These are phyloP conservation scores for Cryphonectria naterciae DNA, from an alignment of 2,329 filamentous ascomycete genomes.

Conservation along the genomic window DNA sequence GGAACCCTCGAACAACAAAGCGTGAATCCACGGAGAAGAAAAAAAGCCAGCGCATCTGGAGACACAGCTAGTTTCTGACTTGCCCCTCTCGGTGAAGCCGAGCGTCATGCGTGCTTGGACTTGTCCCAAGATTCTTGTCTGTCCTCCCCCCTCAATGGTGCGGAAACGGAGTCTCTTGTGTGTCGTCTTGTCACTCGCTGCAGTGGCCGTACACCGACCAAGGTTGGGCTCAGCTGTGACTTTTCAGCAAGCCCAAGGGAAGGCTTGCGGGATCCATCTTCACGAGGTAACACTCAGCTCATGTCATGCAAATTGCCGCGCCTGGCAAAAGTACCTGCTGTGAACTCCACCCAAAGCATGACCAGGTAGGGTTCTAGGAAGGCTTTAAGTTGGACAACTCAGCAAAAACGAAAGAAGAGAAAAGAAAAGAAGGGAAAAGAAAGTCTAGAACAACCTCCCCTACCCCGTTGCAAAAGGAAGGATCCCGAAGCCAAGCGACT, in stretches of 20 bases:
- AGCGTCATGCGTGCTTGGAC: no score
- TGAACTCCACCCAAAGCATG: neutral
- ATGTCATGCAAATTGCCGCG: neutral
- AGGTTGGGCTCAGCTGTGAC: neutral
- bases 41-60: neutral
- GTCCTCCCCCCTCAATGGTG: neutral
- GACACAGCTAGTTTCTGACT: neutral
- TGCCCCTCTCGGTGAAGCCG: neutral
- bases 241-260: neutral
- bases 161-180: neutral
- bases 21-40: neutral
- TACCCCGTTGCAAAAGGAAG: neutral
- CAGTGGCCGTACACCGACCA: neutral
- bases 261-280: neutral
- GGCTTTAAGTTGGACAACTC: neutral
- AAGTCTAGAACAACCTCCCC: no score
- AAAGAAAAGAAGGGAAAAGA: neutral
- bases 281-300: conserved; percentile 8
- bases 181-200: neutral
- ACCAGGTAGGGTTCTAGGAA: no score
- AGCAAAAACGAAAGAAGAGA: neutral
- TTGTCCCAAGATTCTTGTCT: neutral
- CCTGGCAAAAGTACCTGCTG: neutral
- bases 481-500: neutral
- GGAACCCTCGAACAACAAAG: neutral